Base-by-base conservation (phyloP, 768 basidiomycete genomes). In the Termitomyces sp. region DNA sequence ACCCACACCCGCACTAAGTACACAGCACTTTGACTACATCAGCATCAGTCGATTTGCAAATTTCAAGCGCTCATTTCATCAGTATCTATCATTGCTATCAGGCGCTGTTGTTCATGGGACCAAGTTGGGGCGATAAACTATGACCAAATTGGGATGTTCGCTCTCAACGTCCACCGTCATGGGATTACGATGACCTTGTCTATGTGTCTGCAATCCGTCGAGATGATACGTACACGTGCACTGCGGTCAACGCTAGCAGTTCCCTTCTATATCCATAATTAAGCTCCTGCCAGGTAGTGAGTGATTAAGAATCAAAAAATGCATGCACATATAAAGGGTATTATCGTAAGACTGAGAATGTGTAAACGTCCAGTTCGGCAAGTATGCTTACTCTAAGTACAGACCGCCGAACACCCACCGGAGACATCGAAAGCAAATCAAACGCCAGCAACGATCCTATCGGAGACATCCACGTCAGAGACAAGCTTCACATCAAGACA, bases 371-470 rank as follows among this genome's bases (percentile, higher is more conserved):
- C 46, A 74, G 70, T 63, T 73, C 71, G 54, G 72, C 69, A 22
- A 74, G 72, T 58, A 65, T 40, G 56, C 56, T 57, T 49, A 60
- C 57, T 62, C 58, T 59, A 63, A n/a, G 60, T 58, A 54, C 58
- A 58, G 36, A 48, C 57, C 52, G 59, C 58, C 45, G 52, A 44
- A 58, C 40, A 48, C 39, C 50, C 45, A 60, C 50, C 13, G 28
- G 18, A 55, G 39, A 39, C 49, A 54, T 33, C 40, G 11, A 40
- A 42, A 28, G 18, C 12, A 55, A 38, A 58, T 68, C 69, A 86
- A 38, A 87, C 86, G 59, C 86, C 86, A 46, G 85, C 86, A 35
- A 87, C 86, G 61, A 87, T 87, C 78, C 85, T 87, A 46, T 35
- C 20, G 28, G 55, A 55, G 8, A 52, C 9, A 42, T 4, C 7